Percentiles rank a stretch among this genome's conserved stretches.
Conservation (phyloP, 2,329 filamentous ascomycete species). For the Fusarium acutatum region DNA sequence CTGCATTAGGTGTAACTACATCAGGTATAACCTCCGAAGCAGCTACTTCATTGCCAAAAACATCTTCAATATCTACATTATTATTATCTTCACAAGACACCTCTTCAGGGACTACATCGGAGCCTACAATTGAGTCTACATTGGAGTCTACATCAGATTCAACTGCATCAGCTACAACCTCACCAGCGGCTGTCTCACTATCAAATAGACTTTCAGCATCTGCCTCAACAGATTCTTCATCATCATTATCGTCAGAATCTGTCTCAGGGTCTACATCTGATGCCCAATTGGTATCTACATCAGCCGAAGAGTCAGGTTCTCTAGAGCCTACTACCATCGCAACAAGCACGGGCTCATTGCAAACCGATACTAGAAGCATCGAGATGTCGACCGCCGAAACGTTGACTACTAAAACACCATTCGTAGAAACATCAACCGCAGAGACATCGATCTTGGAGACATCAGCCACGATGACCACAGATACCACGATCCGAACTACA, state of each 20-base stretch:
- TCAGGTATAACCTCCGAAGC: not conserved
- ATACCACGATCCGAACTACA: fast-evolving
- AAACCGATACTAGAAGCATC: not conserved
- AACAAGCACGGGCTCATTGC: fast-evolving
- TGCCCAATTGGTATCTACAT: not conserved
- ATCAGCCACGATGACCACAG: not conserved
- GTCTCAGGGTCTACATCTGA: not conserved
- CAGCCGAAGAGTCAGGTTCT: not conserved
- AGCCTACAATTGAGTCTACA: not conserved
- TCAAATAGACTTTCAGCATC: not conserved
- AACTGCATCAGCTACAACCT: not conserved
- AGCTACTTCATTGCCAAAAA: not conserved
- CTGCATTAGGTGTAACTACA: not conserved
- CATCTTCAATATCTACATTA: not conserved
- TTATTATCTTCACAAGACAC: fast-evolving
- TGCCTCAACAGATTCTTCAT: fast-evolving
- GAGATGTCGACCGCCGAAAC: not conserved
- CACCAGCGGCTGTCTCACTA: not conserved
- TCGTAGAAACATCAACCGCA: fast-evolving
- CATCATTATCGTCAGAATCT: not conserved
- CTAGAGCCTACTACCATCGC: fast-evolving
- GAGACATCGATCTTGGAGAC: not conserved
- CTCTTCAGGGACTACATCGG: fast-evolving
- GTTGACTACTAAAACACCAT: not conserved
- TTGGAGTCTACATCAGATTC: not conserved